Percentiles rank a stretch among this genome's conserved stretches.
Evolutionary conservation across 306 rosid genomes (phyloP).

Genomic region (Quercus suber): DNA sequence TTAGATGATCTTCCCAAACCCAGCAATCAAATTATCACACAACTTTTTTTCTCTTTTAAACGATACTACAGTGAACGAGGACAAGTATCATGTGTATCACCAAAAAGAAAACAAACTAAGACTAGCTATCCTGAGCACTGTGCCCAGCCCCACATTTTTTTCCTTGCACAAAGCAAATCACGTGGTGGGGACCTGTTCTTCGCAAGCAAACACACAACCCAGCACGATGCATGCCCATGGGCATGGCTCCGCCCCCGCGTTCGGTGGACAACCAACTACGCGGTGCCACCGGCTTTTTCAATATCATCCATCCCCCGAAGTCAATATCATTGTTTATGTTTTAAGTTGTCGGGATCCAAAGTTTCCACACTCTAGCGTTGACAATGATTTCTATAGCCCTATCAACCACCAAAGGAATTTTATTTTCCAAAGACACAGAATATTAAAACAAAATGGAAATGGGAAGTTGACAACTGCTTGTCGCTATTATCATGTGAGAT

Average conservation of each 20-base stretch:
- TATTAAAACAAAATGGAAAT: background rate
- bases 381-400: slow-evolving; percentile 1
- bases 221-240: slow-evolving; percentile 21
- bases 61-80: background rate
- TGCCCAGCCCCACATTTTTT: slow-evolving; percentile 26
- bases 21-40: no score
- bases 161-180: slow-evolving; percentile 26
- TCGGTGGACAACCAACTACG: slow-evolving; percentile 10
- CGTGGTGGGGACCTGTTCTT: slow-evolving; percentile 36
- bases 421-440: background rate
- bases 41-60: no score
- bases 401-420: background rate
- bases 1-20: no score
- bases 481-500: background rate
- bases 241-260: slow-evolving; percentile 10
- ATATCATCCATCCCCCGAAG: background rate
- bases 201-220: slow-evolving; percentile 14
- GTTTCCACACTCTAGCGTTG: slow-evolving; percentile 23
- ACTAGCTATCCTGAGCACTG: no score
- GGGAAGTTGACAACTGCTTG: background rate
- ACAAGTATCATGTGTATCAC: background rate
- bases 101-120: background rate
- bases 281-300: slow-evolving; percentile 18
- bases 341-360: slow-evolving; percentile 17
- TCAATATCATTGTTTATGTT: slow-evolving; percentile 34